phyloP scores from a whole-genome alignment of 768 basidiomycete genomes.

The Trametes villosa region DNA sequence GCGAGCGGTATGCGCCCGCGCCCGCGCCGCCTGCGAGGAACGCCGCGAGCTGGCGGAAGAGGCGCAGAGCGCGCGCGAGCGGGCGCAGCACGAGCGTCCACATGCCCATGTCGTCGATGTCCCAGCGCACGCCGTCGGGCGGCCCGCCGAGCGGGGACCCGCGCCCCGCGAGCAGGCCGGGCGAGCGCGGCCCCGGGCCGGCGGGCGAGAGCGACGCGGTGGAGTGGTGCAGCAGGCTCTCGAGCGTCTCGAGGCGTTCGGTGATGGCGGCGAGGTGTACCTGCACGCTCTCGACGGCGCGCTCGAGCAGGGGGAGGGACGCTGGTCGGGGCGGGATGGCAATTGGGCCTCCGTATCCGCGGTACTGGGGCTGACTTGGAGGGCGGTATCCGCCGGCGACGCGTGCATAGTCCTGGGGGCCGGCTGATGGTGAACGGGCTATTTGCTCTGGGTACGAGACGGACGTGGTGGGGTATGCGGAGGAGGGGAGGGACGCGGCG shows the following conservation, averaged over 20 bases:
- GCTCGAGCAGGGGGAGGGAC: constrained; percentile 59
- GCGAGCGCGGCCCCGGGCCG: constrained; percentile 29
- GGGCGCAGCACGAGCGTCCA: constrained; percentile 79
- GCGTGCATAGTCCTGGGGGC: constrained; percentile 11
- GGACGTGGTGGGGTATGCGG: constrained; percentile 38
- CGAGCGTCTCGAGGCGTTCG: constrained; percentile 68
- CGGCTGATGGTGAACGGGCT: constrained; percentile 23
- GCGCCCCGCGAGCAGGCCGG: constrained; percentile 16
- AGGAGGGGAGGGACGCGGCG: constrained; percentile 43
- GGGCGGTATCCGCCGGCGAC: constrained; percentile 16
- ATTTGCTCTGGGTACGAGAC: constrained; percentile 23
- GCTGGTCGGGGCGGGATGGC: constrained; percentile 41
- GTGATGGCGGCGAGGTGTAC: constrained; percentile 79
- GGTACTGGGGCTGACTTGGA: constrained; percentile 23
- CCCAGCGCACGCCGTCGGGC: constrained; percentile 47
- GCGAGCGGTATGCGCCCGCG: no score
- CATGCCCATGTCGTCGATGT: constrained; percentile 81
- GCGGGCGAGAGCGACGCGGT: constrained; percentile 41
- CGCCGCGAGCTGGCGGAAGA: constrained; percentile 51
- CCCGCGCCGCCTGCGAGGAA: constrained; percentile 66
- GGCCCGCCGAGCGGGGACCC: constrained; percentile 22
- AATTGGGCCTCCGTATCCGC: constrained; percentile 20
- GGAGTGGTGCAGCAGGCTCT: constrained; percentile 38
- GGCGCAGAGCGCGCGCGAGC: constrained; percentile 52
- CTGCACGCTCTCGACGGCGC: constrained; percentile 80